A percentile compares a stretch with the other conserved stretches of the same genome.
These are phyloP conservation scores for Acidiella bohemica DNA, from an alignment of 495 filamentous ascomycete species.

Conservation along the genomic window DNA sequence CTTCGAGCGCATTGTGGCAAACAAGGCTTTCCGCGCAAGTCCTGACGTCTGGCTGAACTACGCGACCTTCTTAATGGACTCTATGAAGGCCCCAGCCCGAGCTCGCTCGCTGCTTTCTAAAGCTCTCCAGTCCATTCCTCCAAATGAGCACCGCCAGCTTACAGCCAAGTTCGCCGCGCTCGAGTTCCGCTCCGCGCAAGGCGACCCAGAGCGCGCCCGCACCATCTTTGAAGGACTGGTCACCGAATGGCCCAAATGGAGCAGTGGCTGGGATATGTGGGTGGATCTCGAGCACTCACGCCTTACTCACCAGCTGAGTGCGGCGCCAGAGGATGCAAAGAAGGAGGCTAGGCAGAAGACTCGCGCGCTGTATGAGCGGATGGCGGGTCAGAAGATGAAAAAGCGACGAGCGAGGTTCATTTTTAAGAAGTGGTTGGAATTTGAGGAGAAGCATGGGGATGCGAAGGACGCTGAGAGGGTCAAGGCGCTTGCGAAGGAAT, in stretches of 20 bases:
- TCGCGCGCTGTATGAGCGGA: conserved; percentile 68
- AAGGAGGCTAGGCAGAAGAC: conserved; percentile 49
- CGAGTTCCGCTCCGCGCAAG: conserved; percentile 73
- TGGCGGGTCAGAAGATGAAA: conserved; percentile 47
- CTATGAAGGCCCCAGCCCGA: conserved; percentile 48
- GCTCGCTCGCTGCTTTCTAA: conserved; percentile 72
- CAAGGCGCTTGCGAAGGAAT: conserved; percentile 23
- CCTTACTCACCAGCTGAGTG: conserved; percentile 3
- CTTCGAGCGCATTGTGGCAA: conserved; percentile 74
- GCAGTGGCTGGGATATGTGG: conserved; percentile 85
- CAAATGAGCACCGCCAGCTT: conserved; percentile 56
- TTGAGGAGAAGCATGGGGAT: conserved; percentile 27
- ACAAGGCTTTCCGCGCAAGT: conserved; percentile 58
- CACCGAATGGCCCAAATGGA: conserved; percentile 68
- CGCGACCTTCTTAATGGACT: conserved; percentile 76
- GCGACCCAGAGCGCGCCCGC: conserved; percentile 79
- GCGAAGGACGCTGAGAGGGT: conserved; percentile 23
- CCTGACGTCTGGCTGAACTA: conserved; percentile 86
- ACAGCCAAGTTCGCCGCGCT: conserved; percentile 79
- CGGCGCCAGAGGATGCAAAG: conserved; percentile 32
- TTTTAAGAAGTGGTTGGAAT: conserved; percentile 30
- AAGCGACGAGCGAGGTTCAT: conserved; percentile 23
- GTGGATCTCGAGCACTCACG: conserved; percentile 58
- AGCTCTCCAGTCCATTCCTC: conserved; percentile 69
- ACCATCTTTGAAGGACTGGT: conserved; percentile 88